A percentile compares a stretch with the other conserved stretches of the same genome.
Conservation (phyloP, 306 rosid species). For the Castanea sativa region DNA sequence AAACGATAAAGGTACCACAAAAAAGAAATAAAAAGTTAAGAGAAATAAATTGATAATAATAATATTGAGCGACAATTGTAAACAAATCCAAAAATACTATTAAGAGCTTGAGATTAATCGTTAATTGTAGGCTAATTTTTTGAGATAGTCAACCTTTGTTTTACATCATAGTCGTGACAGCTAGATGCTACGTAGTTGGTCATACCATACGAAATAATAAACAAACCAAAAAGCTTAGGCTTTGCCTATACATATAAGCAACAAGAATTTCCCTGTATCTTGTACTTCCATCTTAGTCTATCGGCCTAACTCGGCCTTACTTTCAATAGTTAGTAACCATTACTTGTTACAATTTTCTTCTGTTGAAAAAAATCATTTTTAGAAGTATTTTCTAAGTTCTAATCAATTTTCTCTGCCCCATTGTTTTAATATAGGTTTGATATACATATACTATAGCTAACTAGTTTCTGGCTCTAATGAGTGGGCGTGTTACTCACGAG, state of each 20-base stretch:
- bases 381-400: no score
- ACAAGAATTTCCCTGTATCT: background rate
- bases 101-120: no score
- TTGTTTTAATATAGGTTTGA: no score
- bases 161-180: background rate
- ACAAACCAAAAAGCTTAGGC: background rate
- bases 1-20: background rate
- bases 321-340: background rate
- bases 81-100: no score
- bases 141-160: background rate
- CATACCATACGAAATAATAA: background rate
- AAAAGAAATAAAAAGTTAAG: no score
- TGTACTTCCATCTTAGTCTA: background rate
- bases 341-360: background rate
- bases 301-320: background rate
- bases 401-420: no score
- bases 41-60: no score
- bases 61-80: no score
- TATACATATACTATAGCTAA: background rate
- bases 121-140: background rate
- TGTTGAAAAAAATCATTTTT: background rate
- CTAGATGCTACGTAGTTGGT: background rate
- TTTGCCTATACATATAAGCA: background rate
- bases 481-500: constrained; percentile 12
- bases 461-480: background rate